A percentile compares a stretch with the other conserved stretches of the same genome.
Evolutionary conservation across 23 red algal genomes (phyloP).

Genomic region (Cyanidiococcus yangmingshanensis): DNA sequence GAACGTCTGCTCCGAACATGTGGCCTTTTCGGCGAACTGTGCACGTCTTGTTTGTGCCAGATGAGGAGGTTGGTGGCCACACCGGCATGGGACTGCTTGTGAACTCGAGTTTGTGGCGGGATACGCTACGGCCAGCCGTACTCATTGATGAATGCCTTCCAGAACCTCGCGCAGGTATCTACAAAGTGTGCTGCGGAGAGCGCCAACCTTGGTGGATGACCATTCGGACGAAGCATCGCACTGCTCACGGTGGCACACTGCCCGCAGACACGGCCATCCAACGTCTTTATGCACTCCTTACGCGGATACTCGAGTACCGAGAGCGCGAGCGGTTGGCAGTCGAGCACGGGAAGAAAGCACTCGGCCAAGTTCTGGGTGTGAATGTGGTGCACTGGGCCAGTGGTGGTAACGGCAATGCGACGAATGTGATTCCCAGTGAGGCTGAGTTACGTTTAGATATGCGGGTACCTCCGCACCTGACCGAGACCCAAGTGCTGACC

Average conservation of each 20-base stretch:
- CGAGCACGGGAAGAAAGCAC: constrained; percentile 21
- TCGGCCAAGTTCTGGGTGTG: constrained; percentile 55
- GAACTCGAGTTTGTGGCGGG: constrained; percentile 18
- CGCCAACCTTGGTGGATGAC: constrained; percentile 67
- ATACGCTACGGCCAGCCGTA: constrained; percentile 33
- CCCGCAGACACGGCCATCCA: constrained; percentile 49
- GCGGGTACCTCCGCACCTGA: constrained; percentile 64
- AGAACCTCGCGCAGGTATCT: constrained; percentile 1
- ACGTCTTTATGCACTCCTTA: constrained; percentile 34
- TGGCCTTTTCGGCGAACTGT: constrained; percentile 51
- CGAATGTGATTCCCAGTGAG: constrained; percentile 76
- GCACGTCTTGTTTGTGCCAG: constrained; percentile 60
- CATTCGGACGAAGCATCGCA: constrained; percentile 32
- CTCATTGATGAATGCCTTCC: constrained; percentile 83
- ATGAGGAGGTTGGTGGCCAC: constrained; percentile 89
- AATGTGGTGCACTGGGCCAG: constrained; percentile 59
- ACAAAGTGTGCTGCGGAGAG: constrained; percentile 71
- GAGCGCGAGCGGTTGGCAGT: constrained; percentile 7
- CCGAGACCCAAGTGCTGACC: constrained; percentile 18
- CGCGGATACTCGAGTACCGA: constrained; percentile 29
- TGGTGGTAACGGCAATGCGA: constrained; percentile 30
- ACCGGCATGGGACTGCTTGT: constrained; percentile 77
- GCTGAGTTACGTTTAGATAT: constrained; percentile 72
- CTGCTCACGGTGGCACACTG: constrained; percentile 77
- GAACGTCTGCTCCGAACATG: neutral